phyloP scores from a whole-genome alignment of 2,329 filamentous ascomycete species.

The Colletotrichum horii region DNA sequence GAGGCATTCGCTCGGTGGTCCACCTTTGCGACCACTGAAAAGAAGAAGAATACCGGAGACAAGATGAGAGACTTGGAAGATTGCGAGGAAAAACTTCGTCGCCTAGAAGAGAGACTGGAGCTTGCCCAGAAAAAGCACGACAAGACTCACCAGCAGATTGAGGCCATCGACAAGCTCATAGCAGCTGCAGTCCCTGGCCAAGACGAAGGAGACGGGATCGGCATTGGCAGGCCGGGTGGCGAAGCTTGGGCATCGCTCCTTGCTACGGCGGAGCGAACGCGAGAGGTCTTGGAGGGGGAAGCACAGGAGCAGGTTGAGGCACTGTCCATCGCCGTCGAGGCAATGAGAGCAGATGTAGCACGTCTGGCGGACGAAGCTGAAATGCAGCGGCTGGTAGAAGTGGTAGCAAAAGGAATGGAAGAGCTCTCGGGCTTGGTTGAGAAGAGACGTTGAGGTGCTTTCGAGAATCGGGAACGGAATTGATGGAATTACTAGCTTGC shows the following conservation, averaged over 20 bases:
- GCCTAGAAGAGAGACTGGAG: not conserved
- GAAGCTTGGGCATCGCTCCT: not conserved
- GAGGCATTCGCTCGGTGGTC: not conserved
- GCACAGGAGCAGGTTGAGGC: not conserved
- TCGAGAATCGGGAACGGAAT: not conserved
- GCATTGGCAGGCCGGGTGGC: not conserved
- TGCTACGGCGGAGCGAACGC: not conserved
- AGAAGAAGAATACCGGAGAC: not conserved
- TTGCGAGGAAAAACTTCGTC: not conserved
- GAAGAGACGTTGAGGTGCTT: not conserved
- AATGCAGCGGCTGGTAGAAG: not conserved
- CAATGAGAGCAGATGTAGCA: not conserved
- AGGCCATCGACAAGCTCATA: not conserved
- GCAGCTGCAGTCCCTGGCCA: not conserved
- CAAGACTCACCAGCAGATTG: not conserved
- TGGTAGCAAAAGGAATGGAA: not conserved
- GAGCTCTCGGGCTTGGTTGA: not conserved
- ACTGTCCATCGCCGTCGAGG: not conserved
- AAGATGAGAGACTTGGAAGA: not conserved
- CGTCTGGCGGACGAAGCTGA: not conserved
- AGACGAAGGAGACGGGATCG: not conserved
- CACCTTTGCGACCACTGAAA: not conserved
- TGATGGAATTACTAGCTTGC: not conserved
- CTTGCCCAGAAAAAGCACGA: not conserved
- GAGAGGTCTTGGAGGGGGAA: not conserved